These are phyloP conservation scores for Oryza rufipogon DNA, from an alignment of 176 grass and related monocot species.

Conservation along the genomic window DNA sequence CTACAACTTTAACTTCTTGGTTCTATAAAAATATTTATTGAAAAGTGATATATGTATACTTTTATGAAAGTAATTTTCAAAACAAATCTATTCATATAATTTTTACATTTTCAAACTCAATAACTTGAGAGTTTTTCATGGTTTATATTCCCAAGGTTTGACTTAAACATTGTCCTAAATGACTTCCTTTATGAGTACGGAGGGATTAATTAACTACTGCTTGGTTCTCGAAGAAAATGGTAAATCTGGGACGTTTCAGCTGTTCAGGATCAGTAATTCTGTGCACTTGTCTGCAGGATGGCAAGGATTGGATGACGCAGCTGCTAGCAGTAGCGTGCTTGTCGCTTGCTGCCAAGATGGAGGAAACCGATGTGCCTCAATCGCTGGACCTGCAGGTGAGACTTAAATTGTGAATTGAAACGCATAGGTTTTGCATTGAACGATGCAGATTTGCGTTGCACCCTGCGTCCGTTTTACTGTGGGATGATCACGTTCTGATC, in stretches of 20 bases:
- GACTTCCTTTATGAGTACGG: too few species aligned
- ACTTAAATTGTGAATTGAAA: not conserved
- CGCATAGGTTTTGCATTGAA: not conserved
- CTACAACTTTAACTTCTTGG: too few species aligned
- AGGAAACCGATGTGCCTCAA: conserved; percentile 72
- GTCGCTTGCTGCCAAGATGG: conserved; percentile 98
- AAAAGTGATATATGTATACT: too few species aligned
- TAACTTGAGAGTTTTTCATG: too few species aligned
- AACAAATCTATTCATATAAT: too few species aligned
- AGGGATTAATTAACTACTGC: not conserved
- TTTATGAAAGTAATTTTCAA: too few species aligned
- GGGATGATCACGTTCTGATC: conserved; percentile 19
- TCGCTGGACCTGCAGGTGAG: conserved; percentile 91
- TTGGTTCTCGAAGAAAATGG: not conserved
- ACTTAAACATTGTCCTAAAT: too few species aligned
- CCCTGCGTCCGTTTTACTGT: conserved; percentile 11
- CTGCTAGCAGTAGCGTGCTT: conserved; percentile 87
- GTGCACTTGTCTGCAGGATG: conserved; percentile 59
- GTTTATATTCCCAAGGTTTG: too few species aligned
- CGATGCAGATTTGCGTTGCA: not conserved
- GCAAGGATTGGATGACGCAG: conserved; percentile 82
- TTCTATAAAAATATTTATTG: too few species aligned
- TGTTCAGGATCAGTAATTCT: not conserved
- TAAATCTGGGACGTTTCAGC: not conserved
- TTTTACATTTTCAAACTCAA: too few species aligned